Percentiles rank a stretch among this genome's conserved stretches.
phyloP scores from a whole-genome alignment of 805 yeast species.

The Starmera dryadoides region DNA sequence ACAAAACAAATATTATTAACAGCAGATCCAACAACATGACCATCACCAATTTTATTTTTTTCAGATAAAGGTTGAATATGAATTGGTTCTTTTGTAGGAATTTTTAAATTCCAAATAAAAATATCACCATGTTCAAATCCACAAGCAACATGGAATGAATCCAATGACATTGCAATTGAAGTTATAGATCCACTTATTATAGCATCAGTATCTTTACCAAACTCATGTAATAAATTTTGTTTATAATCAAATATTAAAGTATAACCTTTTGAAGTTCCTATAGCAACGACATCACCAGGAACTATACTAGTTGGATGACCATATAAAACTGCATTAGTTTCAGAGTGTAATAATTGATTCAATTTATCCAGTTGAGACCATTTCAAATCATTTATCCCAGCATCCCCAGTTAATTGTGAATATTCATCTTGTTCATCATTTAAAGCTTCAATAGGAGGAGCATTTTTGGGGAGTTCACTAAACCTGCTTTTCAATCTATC shows the following conservation, averaged over 20 bases:
- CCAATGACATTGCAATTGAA: conserved; percentile 52
- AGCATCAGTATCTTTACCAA: conserved; percentile 24
- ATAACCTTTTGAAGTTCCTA: conserved; percentile 68
- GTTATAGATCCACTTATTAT: conserved; percentile 42
- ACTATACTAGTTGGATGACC: conserved; percentile 47
- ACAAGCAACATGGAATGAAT: conserved; percentile 61
- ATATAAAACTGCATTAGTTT: conserved; percentile 20
- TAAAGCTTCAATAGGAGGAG: conserved; percentile 2
- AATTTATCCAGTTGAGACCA: conserved; percentile 36
- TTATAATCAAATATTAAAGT: conserved; percentile 62
- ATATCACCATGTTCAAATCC: conserved; percentile 65
- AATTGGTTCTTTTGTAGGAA: conserved; percentile 22
- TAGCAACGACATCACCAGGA: conserved; percentile 39
- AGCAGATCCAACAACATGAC: conserved; percentile 22
- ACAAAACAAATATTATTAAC: conserved; percentile 40
- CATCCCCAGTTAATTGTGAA: not conserved
- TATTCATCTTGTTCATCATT: not conserved
- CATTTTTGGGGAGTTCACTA: conserved; percentile 5
- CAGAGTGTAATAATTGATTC: conserved; percentile 28
- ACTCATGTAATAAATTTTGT: conserved; percentile 45
- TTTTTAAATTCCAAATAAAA: conserved; percentile 56
- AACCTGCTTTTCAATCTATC: conserved; percentile 15
- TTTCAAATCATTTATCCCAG: conserved; percentile 8
- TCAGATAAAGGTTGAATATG: conserved; percentile 14
- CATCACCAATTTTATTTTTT: conserved; percentile 19